Conservation (phyloP, 106 monocot species). For the Acorus calamus region DNA sequence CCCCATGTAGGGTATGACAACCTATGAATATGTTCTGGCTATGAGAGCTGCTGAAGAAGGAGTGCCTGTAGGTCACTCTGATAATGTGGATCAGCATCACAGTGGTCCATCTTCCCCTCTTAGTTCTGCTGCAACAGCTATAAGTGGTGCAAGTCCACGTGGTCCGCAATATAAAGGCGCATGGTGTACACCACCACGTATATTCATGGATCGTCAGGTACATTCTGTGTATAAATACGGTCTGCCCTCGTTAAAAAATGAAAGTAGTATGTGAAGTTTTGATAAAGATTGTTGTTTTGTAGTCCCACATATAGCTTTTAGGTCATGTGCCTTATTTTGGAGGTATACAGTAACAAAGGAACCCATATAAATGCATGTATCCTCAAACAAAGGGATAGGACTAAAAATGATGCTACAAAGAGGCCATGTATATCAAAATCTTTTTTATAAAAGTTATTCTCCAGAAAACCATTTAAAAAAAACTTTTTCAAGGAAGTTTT, state of each 20-base stretch:
- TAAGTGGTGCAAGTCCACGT: slow-evolving; percentile 36
- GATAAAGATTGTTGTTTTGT: too few species aligned
- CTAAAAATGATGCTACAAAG: too few species aligned
- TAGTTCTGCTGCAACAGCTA: slow-evolving; percentile 41
- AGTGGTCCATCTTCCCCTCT: slow-evolving; percentile 47
- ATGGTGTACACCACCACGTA: slow-evolving; percentile 56
- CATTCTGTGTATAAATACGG: too few species aligned
- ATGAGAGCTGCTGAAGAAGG: slow-evolving; percentile 43
- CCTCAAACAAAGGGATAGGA: too few species aligned
- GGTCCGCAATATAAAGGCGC: slow-evolving; percentile 51
- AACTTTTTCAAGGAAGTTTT: too few species aligned
- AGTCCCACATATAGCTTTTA: too few species aligned
- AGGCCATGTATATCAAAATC: too few species aligned
- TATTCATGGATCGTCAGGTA: slow-evolving; percentile 42
- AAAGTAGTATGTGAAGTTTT: not conserved
- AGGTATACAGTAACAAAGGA: too few species aligned
- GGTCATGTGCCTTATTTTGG: too few species aligned
- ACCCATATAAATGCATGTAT: too few species aligned
- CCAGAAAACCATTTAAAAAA: too few species aligned
- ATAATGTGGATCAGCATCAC: slow-evolving; percentile 26
- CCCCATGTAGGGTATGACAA: slow-evolving; percentile 52
- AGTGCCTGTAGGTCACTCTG: slow-evolving; percentile 39
- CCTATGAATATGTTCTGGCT: slow-evolving; percentile 64
- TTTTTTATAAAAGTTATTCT: too few species aligned
- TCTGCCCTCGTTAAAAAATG: not conserved